Conservation (phyloP, 2,329 filamentous ascomycete species). For the Verruconis gallopava region DNA sequence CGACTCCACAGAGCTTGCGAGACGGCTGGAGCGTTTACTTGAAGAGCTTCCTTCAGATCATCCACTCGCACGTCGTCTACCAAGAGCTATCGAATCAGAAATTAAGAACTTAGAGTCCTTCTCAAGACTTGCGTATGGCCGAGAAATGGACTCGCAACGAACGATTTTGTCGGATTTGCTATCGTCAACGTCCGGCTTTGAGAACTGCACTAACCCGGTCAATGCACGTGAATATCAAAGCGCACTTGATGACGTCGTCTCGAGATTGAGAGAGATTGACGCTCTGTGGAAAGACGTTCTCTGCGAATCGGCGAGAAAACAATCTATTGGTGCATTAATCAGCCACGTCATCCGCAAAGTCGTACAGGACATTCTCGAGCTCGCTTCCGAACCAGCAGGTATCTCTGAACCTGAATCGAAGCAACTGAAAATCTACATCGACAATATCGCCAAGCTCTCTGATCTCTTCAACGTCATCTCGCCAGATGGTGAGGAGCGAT, state of each 20-base stretch:
- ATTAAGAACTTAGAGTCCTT: constrained; percentile 44
- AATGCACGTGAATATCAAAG: constrained; percentile 48
- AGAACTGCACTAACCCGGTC: constrained; percentile 44
- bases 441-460: constrained; percentile 40
- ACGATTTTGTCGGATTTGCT: constrained; percentile 50
- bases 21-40: constrained; percentile 37
- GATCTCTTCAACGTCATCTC: constrained; percentile 40
- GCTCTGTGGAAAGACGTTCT: constrained; percentile 44
- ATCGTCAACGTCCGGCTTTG: constrained; percentile 50
- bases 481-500: constrained; percentile 24
- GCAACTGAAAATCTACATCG: constrained; percentile 44
- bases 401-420: constrained; percentile 51
- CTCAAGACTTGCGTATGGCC: constrained; percentile 47
- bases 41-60: constrained; percentile 28
- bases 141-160: constrained; percentile 52
- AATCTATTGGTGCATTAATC: constrained; percentile 46
- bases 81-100: constrained; percentile 35
- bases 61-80: constrained; percentile 19
- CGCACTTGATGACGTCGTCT: constrained; percentile 44
- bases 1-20: constrained; percentile 45
- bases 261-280: constrained; percentile 44
- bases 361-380: constrained; percentile 47
- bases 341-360: constrained; percentile 45
- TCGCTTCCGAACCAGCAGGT: constrained; percentile 35
- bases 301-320: constrained; percentile 46